A percentile compares a stretch with the other conserved stretches of the same genome.
Evolutionary conservation across 257 asterid genomes (phyloP).

Genomic region (Solanum stenotomum): DNA sequence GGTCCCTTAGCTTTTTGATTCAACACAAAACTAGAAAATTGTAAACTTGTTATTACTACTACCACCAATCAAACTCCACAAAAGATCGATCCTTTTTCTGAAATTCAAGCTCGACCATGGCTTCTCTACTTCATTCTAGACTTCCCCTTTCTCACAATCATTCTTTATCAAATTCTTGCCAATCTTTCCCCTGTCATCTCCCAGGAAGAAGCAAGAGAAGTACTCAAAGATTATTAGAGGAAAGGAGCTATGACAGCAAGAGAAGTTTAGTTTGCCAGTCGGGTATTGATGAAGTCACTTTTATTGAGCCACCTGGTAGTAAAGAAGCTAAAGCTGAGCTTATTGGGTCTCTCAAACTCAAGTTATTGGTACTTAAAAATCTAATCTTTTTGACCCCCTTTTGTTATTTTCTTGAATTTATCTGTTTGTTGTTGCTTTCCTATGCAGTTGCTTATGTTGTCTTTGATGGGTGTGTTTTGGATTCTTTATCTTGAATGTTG

Average conservation of each 20-base stretch:
- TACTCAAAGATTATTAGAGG: conserved; percentile 5
- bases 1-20: not conserved
- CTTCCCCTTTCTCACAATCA: conserved; percentile 27
- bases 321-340: conserved; percentile 19
- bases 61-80: conserved; percentile 7
- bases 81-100: not conserved
- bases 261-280: conserved; percentile 26
- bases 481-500: not conserved
- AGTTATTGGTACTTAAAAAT: conserved; percentile 38
- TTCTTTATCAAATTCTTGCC: conserved; percentile 6
- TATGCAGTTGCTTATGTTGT: not conserved
- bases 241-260: not conserved
- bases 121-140: conserved; percentile 36
- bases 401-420: not conserved
- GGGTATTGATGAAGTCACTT: conserved; percentile 20
- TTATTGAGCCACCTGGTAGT: conserved; percentile 24
- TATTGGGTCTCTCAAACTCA: conserved; percentile 48
- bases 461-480: not conserved
- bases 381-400: not conserved
- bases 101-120: conserved; percentile 25
- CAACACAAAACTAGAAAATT: not conserved
- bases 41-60: not conserved
- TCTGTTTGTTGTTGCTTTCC: not conserved
- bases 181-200: not conserved
- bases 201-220: not conserved